Base-by-base conservation (phyloP, 352 stramenopile genomes). In the Aphanomyces invadans region DNA sequence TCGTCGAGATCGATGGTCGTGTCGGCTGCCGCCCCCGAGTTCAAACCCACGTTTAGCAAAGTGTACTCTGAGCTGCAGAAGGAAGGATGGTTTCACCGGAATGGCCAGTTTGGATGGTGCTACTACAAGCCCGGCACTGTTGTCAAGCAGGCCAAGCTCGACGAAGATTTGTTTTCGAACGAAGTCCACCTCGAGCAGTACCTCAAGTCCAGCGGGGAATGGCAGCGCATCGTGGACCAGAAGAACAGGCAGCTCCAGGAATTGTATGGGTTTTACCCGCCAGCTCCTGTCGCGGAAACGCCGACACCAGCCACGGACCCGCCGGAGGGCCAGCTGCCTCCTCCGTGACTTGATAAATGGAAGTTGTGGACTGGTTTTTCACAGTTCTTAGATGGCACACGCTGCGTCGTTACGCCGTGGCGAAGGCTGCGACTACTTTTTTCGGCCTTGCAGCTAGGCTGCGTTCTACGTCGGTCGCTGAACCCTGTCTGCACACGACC, bases 41-140 rank as follows among this genome's bases (percentile, higher is more conserved):
- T 57, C 49, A 21, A 57, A 26, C 49, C 49, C 49, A 57, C 49
- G 49, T 57, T 57, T 38, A 57, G 49, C 49, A 57, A 57, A 32
- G 49, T 57, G 0, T 57, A 57, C 49, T 33, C 19, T 4, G 49
- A 57, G 36, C 49, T 57, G 0, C 49, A 57, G 36, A 57, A 38
- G 49, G 49, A 57, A 33, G 49, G 49, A 29, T 57, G 49, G 49
- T 57, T 57, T n/a, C 49, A 57, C n/a, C 25, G 29, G 25, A 57
- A 29, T 38, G 49, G 49, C 29, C 49, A 57, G 19, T 57, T 57
- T 57, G 49, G 49, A 7, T 57, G 49, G 49, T 38, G 49, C 29
- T 57, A 57, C 29, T 57, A 57, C 49, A 57, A 57, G 29, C 49
- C 49, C 36, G 49, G 49, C 15, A 38, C 29, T 7, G 19, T 23